These are phyloP conservation scores for Boletus albobrunnescens DNA, from an alignment of 1,284 basidiomycete genomes.

Conservation along the genomic window DNA sequence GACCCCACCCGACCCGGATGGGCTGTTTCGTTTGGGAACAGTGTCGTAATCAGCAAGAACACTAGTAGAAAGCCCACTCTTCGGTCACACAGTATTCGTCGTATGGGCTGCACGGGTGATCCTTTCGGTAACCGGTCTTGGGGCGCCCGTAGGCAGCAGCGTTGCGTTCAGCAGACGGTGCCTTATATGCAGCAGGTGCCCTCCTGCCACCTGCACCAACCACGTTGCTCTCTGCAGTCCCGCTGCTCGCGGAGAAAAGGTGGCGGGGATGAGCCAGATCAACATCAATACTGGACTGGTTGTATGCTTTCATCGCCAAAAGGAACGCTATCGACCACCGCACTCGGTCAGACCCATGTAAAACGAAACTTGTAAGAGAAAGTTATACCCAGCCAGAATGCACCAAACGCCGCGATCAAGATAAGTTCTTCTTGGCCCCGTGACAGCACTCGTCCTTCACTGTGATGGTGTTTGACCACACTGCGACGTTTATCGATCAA, in stretches of 20 bases:
- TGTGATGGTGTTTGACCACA: slow-evolving; percentile 61
- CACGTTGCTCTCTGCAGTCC: slow-evolving; percentile 34
- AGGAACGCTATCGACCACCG: slow-evolving; percentile 36
- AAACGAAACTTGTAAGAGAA: not conserved
- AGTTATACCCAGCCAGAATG: slow-evolving; percentile 68
- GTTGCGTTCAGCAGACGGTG: slow-evolving; percentile 27
- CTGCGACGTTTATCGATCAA: slow-evolving; percentile 13
- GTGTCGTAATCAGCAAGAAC: not conserved
- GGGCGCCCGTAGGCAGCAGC: slow-evolving; percentile 32
- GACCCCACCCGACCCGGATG: slow-evolving; percentile 1
- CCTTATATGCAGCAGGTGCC: slow-evolving; percentile 19
- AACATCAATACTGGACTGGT: slow-evolving; percentile 28
- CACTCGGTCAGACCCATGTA: slow-evolving; percentile 7
- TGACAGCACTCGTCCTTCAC: slow-evolving; percentile 52
- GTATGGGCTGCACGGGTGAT: slow-evolving; percentile 54
- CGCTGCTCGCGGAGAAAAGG: slow-evolving; percentile 34
- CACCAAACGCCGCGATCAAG: slow-evolving; percentile 62
- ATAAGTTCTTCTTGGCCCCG: slow-evolving; percentile 68
- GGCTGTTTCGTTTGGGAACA: slow-evolving; percentile 2
- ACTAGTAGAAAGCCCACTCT: slow-evolving; percentile 63
- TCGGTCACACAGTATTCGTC: slow-evolving; percentile 67
- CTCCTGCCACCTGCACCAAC: slow-evolving; percentile 32
- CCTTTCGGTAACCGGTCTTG: slow-evolving; percentile 34
- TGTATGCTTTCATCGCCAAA: slow-evolving; percentile 44
- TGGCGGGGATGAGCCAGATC: slow-evolving; percentile 30